These are phyloP conservation scores for Naganishia liquefaciens DNA, from an alignment of 1,284 basidiomycete species.

Conservation along the genomic window DNA sequence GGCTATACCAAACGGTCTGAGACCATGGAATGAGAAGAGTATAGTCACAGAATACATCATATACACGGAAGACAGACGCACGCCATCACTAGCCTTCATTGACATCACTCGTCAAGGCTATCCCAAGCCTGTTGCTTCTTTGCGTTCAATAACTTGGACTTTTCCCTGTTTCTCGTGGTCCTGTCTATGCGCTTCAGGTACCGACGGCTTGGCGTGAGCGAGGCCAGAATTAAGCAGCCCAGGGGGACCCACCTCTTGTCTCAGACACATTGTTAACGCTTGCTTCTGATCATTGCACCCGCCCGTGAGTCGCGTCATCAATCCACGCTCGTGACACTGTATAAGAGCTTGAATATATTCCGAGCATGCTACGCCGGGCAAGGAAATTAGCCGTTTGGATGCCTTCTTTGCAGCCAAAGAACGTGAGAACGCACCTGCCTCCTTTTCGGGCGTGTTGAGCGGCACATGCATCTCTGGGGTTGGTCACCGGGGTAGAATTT, in stretches of 20 bases:
- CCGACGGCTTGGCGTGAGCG: not conserved
- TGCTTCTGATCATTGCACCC: slow-evolving; percentile 70
- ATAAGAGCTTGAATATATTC: slow-evolving; percentile 50
- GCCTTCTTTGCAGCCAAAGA: not conserved
- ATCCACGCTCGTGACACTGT: slow-evolving; percentile 46
- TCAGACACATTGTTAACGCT: slow-evolving; percentile 70
- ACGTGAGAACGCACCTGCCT: slow-evolving; percentile 43
- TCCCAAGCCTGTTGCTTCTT: slow-evolving; percentile 51
- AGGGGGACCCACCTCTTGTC: slow-evolving; percentile 64
- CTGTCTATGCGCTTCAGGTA: slow-evolving; percentile 64
- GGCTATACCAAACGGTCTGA: no score
- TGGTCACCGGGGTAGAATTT: no score
- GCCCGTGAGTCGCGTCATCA: slow-evolving; percentile 41
- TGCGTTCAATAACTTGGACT: slow-evolving; percentile 61
- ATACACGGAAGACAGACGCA: not conserved
- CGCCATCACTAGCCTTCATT: no score
- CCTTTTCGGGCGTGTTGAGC: slow-evolving; percentile 46
- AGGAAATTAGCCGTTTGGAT: slow-evolving; percentile 3
- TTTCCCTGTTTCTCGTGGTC: slow-evolving; percentile 67
- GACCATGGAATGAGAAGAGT: not conserved
- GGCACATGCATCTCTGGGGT: slow-evolving; percentile 47
- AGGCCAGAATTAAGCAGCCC: not conserved
- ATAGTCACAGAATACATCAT: not conserved
- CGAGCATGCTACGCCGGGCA: slow-evolving; percentile 42
- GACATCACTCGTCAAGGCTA: slow-evolving; percentile 41